These are phyloP conservation scores for Fusarium goolgardi DNA, from an alignment of 2,329 filamentous ascomycete species.

Conservation along the genomic window DNA sequence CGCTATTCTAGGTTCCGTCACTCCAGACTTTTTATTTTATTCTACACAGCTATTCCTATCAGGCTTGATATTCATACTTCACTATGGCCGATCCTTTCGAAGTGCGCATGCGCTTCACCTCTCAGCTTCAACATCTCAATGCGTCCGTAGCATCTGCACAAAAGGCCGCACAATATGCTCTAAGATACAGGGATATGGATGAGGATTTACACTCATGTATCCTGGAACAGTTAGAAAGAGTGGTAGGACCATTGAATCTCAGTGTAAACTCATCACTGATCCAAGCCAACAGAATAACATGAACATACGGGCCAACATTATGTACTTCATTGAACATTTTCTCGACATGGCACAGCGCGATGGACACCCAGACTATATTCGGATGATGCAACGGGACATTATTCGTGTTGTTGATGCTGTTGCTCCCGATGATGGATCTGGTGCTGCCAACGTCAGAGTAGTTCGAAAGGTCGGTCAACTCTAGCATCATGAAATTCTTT, in stretches of 20 bases:
- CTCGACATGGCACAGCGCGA: constrained; percentile 86
- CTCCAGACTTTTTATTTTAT: constrained; percentile 1
- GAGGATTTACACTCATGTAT: constrained; percentile 98
- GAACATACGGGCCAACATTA: constrained; percentile 97
- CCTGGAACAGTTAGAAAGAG: constrained; percentile 90
- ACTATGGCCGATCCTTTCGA: constrained; percentile 87
- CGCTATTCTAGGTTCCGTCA: constrained; percentile 22
- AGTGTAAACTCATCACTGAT: constrained; percentile 18
- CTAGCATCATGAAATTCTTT: background rate
- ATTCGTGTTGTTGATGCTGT: constrained; percentile 91
- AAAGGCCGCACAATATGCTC: constrained; percentile 93
- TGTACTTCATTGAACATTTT: constrained; percentile 98
- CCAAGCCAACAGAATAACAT: constrained; percentile 77
- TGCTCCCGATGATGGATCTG: constrained; percentile 84
- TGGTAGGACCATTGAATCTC: constrained; percentile 49
- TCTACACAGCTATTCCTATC: background rate
- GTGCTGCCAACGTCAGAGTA: constrained; percentile 93
- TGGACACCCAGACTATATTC: constrained; percentile 82
- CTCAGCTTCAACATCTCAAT: constrained; percentile 88
- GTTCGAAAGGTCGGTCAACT: constrained; percentile 75
- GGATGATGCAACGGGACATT: constrained; percentile 96
- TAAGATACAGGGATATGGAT: constrained; percentile 93
- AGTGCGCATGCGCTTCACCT: constrained; percentile 96
- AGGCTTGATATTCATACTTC: constrained; percentile 6
- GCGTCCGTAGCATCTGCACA: constrained; percentile 89